phyloP scores from a whole-genome alignment of 2,329 filamentous ascomycete species.

The Phyllosticta citrichinensis region DNA sequence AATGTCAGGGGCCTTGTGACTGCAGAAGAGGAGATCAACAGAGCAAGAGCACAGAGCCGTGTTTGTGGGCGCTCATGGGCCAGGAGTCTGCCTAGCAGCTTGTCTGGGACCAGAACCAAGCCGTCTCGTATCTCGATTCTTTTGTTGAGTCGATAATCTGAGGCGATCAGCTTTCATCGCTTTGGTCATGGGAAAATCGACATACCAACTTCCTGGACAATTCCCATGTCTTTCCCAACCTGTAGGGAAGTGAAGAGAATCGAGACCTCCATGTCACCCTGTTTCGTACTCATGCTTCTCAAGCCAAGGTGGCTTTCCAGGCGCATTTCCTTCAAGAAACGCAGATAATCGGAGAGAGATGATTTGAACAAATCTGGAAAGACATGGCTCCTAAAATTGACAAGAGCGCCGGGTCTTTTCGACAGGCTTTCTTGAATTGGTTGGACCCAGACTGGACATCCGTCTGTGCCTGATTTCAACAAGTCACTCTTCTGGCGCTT shows the following conservation, averaged over 20 bases:
- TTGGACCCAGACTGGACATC: slow-evolving; percentile 27
- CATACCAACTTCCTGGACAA: slow-evolving; percentile 32
- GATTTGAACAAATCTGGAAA: slow-evolving; percentile 38
- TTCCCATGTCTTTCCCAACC: slow-evolving; percentile 36
- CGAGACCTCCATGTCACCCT: slow-evolving; percentile 19
- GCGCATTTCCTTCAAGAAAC: slow-evolving; percentile 31
- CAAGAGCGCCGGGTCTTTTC: slow-evolving; percentile 26
- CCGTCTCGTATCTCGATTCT: slow-evolving; percentile 19
- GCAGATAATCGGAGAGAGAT: slow-evolving; percentile 27
- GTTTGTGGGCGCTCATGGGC: slow-evolving; percentile 37
- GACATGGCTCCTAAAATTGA: slow-evolving; percentile 36
- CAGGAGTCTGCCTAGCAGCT: slow-evolving; percentile 29
- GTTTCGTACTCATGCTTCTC: background rate
- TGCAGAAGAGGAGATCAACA: slow-evolving; percentile 66
- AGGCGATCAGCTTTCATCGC: background rate
- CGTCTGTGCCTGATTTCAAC: background rate
- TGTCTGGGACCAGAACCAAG: slow-evolving; percentile 45
- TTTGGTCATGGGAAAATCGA: background rate
- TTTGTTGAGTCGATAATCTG: slow-evolving; percentile 19
- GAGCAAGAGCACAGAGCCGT: slow-evolving; percentile 68
- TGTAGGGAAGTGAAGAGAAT: slow-evolving; percentile 32
- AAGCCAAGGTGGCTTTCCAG: slow-evolving; percentile 21
- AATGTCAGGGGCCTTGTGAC: slow-evolving; percentile 62
- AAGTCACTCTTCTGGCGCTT: slow-evolving; percentile 8
- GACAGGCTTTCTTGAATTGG: slow-evolving; percentile 26